phyloP scores from a whole-genome alignment of 1,284 basidiomycete genomes.

The Xerocomus minutiporus region DNA sequence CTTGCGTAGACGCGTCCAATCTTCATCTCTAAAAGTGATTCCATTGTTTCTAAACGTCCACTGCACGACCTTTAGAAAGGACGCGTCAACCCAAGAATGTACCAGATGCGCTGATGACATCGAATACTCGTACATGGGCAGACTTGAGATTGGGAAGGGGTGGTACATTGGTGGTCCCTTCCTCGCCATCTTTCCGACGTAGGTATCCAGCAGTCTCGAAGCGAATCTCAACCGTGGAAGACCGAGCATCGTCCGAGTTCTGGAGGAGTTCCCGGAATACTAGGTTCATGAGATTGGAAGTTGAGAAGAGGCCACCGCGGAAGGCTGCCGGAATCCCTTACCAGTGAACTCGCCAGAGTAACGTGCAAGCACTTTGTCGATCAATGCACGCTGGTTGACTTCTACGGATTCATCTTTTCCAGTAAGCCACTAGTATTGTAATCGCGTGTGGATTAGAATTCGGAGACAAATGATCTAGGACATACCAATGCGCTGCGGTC shows the following conservation, averaged over 20 bases:
- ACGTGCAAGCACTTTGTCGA: conserved; percentile 92
- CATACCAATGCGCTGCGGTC: conserved; percentile 6
- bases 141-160: conserved; percentile 62
- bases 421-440: conserved; percentile 52
- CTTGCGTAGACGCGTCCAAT: conserved; percentile 87
- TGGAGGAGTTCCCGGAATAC: conserved; percentile 90
- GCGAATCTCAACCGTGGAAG: conserved; percentile 75
- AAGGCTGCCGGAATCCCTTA: conserved; percentile 17
- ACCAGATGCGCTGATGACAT: conserved; percentile 5
- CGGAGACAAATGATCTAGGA: neutral
- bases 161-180: conserved; percentile 3
- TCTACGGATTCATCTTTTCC: conserved; percentile 84
- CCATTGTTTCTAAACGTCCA: conserved; percentile 91
- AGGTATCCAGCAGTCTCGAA: conserved; percentile 67
- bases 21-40: conserved; percentile 72
- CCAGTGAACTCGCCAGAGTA: conserved; percentile 93
- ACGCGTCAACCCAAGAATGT: conserved; percentile 11
- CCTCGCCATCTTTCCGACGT: conserved; percentile 33
- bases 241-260: conserved; percentile 93
- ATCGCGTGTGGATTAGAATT: neutral
- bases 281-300: conserved; percentile 15
- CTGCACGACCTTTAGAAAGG: conserved; percentile 50
- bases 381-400: conserved; percentile 92
- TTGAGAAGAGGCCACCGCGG: neutral
- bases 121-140: conserved; percentile 33